Evolutionary conservation across 2,329 filamentous ascomycete species (phyloP).

Genomic region (Aureobasidium sp.): DNA sequence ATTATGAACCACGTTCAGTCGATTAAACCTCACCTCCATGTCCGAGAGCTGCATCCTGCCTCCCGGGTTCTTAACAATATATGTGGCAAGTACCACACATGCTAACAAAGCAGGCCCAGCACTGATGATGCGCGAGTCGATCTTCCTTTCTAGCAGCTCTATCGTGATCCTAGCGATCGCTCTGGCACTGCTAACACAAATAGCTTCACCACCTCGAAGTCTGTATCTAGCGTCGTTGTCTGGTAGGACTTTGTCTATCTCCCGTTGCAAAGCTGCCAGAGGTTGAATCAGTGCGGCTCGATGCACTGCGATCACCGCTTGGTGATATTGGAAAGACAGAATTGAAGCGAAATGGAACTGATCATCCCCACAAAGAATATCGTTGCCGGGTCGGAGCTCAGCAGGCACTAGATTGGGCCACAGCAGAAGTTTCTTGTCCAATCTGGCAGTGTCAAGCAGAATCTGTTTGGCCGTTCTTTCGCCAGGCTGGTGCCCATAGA

Average conservation of each 20-base stretch:
- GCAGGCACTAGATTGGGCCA: slow-evolving; percentile 9
- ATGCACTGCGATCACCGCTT: slow-evolving; percentile 10
- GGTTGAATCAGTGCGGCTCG: slow-evolving; percentile 8
- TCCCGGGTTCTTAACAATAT: slow-evolving; percentile 6
- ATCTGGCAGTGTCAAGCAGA: slow-evolving; percentile 1
- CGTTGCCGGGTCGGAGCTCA: slow-evolving; percentile 5
- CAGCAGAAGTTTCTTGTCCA: slow-evolving; percentile 4
- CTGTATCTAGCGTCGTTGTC: slow-evolving; percentile 4
- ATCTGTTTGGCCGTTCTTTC: slow-evolving; percentile 8
- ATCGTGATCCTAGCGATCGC: slow-evolving; percentile 3
- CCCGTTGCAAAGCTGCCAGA: not conserved
- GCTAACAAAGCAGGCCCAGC: not conserved
- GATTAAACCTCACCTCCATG: not conserved
- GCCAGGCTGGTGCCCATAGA: slow-evolving; percentile 12
- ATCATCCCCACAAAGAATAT: not conserved
- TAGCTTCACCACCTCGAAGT: slow-evolving; percentile 6
- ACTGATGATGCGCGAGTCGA: slow-evolving; percentile 1
- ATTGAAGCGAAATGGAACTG: slow-evolving; percentile 5
- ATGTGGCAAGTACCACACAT: slow-evolving; percentile 7
- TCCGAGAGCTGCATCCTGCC: slow-evolving; percentile 12
- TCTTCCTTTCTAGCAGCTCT: not conserved
- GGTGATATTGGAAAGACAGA: slow-evolving; percentile 12
- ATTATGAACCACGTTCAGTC: too few species aligned
- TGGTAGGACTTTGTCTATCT: not conserved
- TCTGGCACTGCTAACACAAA: slow-evolving; percentile 9